Evolutionary conservation across 345 rosid genomes (phyloP).

Genomic region (Sonneratia alba): DNA sequence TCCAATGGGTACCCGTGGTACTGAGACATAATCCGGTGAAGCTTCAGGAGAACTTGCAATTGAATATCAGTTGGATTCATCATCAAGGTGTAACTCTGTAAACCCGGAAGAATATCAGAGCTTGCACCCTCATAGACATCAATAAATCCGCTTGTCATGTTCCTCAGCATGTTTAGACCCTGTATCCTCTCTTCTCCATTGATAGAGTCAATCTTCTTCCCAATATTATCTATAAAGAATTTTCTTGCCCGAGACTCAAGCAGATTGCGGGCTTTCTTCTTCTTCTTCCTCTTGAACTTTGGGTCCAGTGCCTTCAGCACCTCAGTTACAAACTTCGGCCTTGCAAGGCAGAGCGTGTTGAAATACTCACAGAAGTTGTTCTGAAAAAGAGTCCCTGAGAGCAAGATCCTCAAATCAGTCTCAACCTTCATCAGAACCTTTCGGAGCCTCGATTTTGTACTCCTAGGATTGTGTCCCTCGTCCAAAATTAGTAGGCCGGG

Average conservation of each 20-base stretch:
- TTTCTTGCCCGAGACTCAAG: conserved; percentile 74
- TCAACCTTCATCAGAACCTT: conserved; percentile 86
- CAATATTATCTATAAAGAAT: conserved; percentile 65
- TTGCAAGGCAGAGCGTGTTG: conserved; percentile 81
- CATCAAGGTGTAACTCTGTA: conserved; percentile 79
- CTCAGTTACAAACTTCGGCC: conserved; percentile 66
- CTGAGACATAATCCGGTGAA: conserved; percentile 47
- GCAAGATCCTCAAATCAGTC: conserved; percentile 66
- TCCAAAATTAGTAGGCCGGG: conserved; percentile 78
- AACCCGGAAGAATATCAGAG: conserved; percentile 71
- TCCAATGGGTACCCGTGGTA: conserved; percentile 72
- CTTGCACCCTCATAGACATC: conserved; percentile 71
- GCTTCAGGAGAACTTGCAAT: conserved; percentile 47
- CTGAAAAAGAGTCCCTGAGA: conserved; percentile 88
- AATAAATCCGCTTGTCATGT: conserved; percentile 65
- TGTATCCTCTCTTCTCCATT: conserved; percentile 59
- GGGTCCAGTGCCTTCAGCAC: conserved; percentile 58
- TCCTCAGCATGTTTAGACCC: conserved; percentile 72
- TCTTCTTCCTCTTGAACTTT: conserved; percentile 32
- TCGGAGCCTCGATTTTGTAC: conserved; percentile 83
- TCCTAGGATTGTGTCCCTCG: conserved; percentile 92
- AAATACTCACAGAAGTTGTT: conserved; percentile 94
- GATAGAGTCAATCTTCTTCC: conserved; percentile 65
- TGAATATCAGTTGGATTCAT: conserved; percentile 79
- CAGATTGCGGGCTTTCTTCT: conserved; percentile 53